Base-by-base conservation (phyloP, 768 basidiomycete species). In the Tricholoma bakamatsutake region DNA sequence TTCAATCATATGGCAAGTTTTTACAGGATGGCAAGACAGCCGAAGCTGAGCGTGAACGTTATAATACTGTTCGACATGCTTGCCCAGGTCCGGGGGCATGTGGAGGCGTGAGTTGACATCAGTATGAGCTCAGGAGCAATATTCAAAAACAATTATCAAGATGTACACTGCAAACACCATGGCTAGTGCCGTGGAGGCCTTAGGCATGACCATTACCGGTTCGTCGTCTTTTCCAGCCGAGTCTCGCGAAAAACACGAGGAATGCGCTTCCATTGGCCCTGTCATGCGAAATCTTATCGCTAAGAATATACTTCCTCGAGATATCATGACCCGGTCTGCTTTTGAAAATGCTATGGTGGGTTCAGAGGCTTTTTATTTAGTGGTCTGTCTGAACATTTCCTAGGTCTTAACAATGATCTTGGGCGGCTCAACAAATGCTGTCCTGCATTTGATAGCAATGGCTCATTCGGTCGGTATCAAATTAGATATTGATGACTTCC, bases 121-220 rank as follows among this genome's bases (percentile, higher is more conserved):
- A 18, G 27, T 21, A n/a, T 46, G 7, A 30, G 39, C 27, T 15
- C 46, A 27, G 3, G 30, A 17, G 13, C 18, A 34, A 31, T 45
- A 21, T 50, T 51, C 35, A 18, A 46, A 52, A 46, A 17, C 40
- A 33, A 15, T 49, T 35, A 43, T 8, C 11, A 67, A 94, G 93
- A 95, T 96, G 93, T 96, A 96, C 70, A 97, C 94, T 5, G 92
- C 93, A 33, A 99, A 98, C 71, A 98, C 97, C 2, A 98, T 99
- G 92, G 93, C 96, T 4, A 93, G 91, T 60, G 93, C 94, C 12
- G 81, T 91, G 42, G 97, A 99, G 73, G 94, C 89, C 1, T 70
- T 99, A 62, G 97, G 97, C 46, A 99, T 99, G 96, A 83, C 93
- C 13, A 73, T 98, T 8, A 91, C 97, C 7, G 96, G 96, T 28